These are phyloP conservation scores for Kodamaea leandrae DNA, from an alignment of 805 yeast genomes.

Conservation along the genomic window DNA sequence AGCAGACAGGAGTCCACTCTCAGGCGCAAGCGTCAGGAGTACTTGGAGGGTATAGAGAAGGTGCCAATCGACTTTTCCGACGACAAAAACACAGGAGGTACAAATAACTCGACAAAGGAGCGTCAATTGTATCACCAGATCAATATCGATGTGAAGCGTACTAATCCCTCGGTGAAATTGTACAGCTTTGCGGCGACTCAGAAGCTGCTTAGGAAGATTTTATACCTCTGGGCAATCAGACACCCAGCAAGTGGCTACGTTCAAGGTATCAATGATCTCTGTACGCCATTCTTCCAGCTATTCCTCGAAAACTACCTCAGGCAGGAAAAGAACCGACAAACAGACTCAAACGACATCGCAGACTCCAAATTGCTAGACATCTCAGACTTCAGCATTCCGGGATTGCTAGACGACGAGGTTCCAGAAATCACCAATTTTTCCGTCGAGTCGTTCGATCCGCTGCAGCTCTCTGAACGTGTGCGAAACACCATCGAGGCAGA, in stretches of 20 bases:
- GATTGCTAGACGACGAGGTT: conserved; percentile 25
- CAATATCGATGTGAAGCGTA: conserved; percentile 89
- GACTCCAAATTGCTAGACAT: too few species aligned
- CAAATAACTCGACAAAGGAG: conserved; percentile 47
- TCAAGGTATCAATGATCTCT: conserved; percentile 93
- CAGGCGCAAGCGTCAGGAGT: conserved; percentile 81
- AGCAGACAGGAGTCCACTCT: conserved; percentile 69
- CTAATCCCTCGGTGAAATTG: conserved; percentile 79
- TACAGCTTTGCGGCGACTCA: conserved; percentile 73
- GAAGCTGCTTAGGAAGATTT: conserved; percentile 70
- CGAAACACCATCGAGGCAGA: conserved; percentile 84
- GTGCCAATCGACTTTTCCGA: conserved; percentile 48
- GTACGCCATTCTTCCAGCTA: conserved; percentile 89
- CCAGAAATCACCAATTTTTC: conserved; percentile 28
- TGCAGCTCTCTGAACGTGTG: conserved; percentile 54
- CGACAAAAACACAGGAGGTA: conserved; percentile 17
- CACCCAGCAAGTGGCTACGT: conserved; percentile 98
- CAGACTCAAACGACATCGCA: conserved; percentile 14
- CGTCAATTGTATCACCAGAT: conserved; percentile 93
- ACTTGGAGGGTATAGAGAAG: conserved; percentile 68
- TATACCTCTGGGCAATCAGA: conserved; percentile 92
- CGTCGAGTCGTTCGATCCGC: conserved; percentile 63
- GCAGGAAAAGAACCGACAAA: conserved; percentile 25
- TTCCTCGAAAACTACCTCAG: conserved; percentile 66
- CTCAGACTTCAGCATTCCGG: conserved; percentile 40